Percentiles rank a stretch among this genome's conserved stretches.
phyloP scores from a whole-genome alignment of 805 yeast genomes.

The Saccharomycopsis capsularis region DNA sequence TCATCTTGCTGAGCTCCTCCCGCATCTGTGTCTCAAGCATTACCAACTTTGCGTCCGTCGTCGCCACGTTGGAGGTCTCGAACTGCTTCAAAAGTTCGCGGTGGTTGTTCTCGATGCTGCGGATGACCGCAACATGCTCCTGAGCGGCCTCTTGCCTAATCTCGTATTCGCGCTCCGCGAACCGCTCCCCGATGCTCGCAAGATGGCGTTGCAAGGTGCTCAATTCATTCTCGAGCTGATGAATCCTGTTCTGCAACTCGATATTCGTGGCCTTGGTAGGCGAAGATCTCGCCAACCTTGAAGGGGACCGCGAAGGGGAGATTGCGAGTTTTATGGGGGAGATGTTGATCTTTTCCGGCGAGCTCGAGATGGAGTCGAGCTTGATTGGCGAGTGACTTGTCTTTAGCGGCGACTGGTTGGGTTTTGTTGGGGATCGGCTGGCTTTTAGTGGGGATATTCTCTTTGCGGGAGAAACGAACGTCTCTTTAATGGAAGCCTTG shows the following conservation, averaged over 20 bases:
- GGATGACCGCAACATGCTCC: slow-evolving; percentile 14
- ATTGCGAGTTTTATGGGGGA: not conserved
- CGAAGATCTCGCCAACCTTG: not conserved
- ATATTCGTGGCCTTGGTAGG: not conserved
- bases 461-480: not conserved
- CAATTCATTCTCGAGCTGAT: slow-evolving; percentile 2
- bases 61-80: slow-evolving; percentile 40
- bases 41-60: slow-evolving; percentile 37
- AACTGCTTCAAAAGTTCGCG: slow-evolving; percentile 36
- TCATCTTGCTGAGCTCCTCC: slow-evolving; percentile 17
- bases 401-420: not conserved
- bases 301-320: slow-evolving; percentile 1
- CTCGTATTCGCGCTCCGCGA: slow-evolving; percentile 8
- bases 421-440: not conserved
- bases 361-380: not conserved
- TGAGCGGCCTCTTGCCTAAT: slow-evolving; percentile 15
- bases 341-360: not conserved
- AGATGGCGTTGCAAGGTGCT: slow-evolving; percentile 1
- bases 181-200: not conserved
- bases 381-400: not conserved
- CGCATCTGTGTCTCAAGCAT: slow-evolving; percentile 12
- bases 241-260: not conserved
- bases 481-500: not conserved
- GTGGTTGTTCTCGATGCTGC: slow-evolving; percentile 17
- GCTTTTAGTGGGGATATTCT: not conserved